Percentiles rank a stretch among this genome's conserved stretches.
Evolutionary conservation across 2,329 filamentous ascomycete species (phyloP).

Genomic region (Dothideomycetidae sp.): DNA sequence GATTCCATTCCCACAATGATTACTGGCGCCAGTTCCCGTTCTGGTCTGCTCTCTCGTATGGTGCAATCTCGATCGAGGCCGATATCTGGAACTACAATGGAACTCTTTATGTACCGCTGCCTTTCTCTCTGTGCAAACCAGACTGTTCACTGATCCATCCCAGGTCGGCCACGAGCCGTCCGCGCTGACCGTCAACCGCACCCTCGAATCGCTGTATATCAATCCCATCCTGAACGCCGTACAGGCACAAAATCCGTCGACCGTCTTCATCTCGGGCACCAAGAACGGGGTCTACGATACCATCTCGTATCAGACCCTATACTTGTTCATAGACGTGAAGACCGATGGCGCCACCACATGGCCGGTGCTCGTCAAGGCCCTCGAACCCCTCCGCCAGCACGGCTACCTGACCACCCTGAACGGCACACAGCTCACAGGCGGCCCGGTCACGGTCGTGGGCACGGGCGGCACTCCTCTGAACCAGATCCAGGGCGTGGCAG

Average conservation of each 20-base stretch:
- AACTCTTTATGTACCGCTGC: conserved; percentile 40
- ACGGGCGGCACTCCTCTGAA: conserved; percentile 42
- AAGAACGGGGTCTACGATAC: conserved; percentile 50
- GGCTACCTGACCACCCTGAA: conserved; percentile 41
- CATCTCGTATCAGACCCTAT: conserved; percentile 40
- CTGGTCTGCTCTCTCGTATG: conserved; percentile 40
- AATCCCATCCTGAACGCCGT: conserved; percentile 44
- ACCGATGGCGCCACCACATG: conserved; percentile 43
- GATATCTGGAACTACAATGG: conserved; percentile 46
- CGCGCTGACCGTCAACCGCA: conserved; percentile 38
- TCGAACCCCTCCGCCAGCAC: conserved; percentile 41
- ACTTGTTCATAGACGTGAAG: conserved; percentile 47
- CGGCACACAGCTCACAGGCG: conserved; percentile 30
- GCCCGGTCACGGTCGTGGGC: conserved; percentile 47
- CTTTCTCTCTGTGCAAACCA: conserved; percentile 14
- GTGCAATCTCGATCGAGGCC: conserved; percentile 44
- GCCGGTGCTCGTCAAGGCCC: conserved; percentile 39
- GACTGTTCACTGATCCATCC: no score
- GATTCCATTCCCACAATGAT: conserved; percentile 45
- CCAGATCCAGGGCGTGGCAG: conserved; percentile 31
- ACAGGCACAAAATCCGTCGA: conserved; percentile 40
- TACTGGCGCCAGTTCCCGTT: conserved; percentile 39
- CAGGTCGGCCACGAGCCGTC: conserved; percentile 43
- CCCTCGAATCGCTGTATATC: conserved; percentile 44
- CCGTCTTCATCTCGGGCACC: conserved; percentile 34